Evolutionary conservation across 345 rosid species (phyloP).

Genomic region (Triadica sebifera): DNA sequence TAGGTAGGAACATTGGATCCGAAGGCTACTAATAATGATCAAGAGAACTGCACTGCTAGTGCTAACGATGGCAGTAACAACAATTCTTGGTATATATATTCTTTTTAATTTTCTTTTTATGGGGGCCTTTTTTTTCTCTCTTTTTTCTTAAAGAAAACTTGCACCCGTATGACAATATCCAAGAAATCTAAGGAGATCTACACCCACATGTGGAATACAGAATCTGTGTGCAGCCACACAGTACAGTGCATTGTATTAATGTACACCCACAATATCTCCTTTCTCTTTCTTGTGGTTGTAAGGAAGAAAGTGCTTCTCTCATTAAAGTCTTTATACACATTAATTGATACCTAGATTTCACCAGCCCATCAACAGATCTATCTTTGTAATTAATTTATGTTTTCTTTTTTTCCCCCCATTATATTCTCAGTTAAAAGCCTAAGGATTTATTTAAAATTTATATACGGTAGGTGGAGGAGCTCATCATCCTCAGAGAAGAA

Average conservation of each 20-base stretch:
- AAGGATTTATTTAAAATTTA: background rate
- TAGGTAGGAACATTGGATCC: constrained; percentile 52
- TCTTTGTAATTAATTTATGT: background rate
- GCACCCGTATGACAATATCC: constrained; percentile 6
- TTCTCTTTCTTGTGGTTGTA: constrained; percentile 8
- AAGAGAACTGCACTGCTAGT: constrained; percentile 43
- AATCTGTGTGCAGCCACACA: constrained; percentile 10
- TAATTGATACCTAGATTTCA: constrained; percentile 19
- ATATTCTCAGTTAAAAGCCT: no score
- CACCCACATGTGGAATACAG: constrained; percentile 19
- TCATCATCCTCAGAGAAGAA: constrained; percentile 62
- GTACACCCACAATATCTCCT: background rate
- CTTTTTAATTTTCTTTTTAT: background rate
- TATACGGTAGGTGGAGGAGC: constrained; percentile 70
- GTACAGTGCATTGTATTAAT: background rate
- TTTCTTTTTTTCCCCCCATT: background rate
- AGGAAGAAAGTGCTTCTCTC: constrained; percentile 7
- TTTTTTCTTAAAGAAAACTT: background rate
- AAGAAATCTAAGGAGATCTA: constrained; percentile 29
- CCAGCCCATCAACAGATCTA: constrained; percentile 26
- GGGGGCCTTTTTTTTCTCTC: background rate
- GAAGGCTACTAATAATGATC: constrained; percentile 32
- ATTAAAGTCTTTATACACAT: constrained; percentile 34
- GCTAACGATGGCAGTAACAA: constrained; percentile 36
- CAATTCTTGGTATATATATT: constrained; percentile 27